These are phyloP conservation scores for Phytophthora ohioensis DNA, from an alignment of 352 stramenopile species.

Conservation along the genomic window DNA sequence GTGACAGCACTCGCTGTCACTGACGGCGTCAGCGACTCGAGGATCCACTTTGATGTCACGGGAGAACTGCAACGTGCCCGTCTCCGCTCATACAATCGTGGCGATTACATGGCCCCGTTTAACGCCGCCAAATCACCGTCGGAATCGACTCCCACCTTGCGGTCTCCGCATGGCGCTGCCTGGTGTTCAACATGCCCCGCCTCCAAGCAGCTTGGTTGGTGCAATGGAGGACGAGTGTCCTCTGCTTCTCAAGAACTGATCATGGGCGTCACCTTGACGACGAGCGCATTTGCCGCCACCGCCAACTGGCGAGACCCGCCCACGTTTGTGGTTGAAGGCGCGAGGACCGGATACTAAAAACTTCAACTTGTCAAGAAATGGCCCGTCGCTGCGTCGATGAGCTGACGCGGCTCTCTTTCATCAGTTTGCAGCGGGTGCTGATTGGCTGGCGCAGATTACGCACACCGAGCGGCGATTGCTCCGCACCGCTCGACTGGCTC, in stretches of 20 bases:
- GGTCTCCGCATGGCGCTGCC: neutral
- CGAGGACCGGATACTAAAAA: conserved; percentile 22
- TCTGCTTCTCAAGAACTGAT: neutral
- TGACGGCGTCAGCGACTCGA: neutral
- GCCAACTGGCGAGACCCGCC: neutral
- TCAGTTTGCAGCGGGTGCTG: conserved; percentile 19
- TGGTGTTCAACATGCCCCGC: neutral
- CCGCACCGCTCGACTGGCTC: conserved; percentile 6
- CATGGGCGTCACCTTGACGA: neutral
- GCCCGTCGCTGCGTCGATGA: conserved; percentile 19
- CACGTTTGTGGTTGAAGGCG: conserved; percentile 15
- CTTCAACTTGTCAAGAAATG: conserved; percentile 26
- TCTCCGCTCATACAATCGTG: conserved; percentile 18
- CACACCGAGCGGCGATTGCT: conserved; percentile 13
- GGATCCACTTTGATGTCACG: conserved; percentile 1
- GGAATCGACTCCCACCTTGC: conserved; percentile 17
- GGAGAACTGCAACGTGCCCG: conserved; percentile 15
- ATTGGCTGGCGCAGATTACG: conserved; percentile 24
- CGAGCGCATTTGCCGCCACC: neutral
- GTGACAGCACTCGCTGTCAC: neutral
- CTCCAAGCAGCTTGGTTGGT: conserved; percentile 1
- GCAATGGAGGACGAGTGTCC: neutral
- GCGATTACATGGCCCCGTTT: conserved; percentile 26
- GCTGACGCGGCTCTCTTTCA: conserved; percentile 23
- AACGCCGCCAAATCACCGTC: conserved; percentile 24